phyloP scores from a whole-genome alignment of 176 grass and related monocot species.

The Cenchrus fungigraminus region DNA sequence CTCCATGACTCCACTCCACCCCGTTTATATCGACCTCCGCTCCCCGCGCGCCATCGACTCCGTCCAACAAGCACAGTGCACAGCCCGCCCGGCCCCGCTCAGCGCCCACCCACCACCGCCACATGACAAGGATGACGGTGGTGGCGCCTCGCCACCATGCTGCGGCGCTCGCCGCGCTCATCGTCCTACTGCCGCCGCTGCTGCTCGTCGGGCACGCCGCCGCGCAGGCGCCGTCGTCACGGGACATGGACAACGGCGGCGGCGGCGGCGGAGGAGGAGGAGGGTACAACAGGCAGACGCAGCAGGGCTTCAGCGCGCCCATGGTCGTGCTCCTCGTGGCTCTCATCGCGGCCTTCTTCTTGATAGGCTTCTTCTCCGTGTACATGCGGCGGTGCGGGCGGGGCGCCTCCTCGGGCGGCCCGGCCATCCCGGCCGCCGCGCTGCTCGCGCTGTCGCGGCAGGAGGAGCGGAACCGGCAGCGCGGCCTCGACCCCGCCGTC shows the following conservation, averaged over 20 bases:
- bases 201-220: not conserved
- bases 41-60: slow-evolving; percentile 10
- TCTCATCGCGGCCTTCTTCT: slow-evolving; percentile 67
- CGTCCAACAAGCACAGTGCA: slow-evolving; percentile 12
- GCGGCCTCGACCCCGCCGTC: slow-evolving; percentile 65
- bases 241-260: slow-evolving; percentile 14
- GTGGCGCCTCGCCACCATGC: slow-evolving; percentile 24
- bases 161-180: not conserved
- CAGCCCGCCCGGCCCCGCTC: not conserved
- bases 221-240: slow-evolving; percentile 27
- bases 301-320: slow-evolving; percentile 63
- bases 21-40: slow-evolving; percentile 15
- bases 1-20: not conserved
- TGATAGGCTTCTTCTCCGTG: slow-evolving; percentile 75
- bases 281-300: not conserved
- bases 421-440: slow-evolving; percentile 43
- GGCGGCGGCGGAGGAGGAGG: not conserved
- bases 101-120: not conserved
- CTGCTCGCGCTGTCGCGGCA: slow-evolving; percentile 42
- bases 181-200: not conserved
- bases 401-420: not conserved
- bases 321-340: slow-evolving; percentile 69
- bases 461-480: slow-evolving; percentile 33
- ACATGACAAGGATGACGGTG: not conserved
- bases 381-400: slow-evolving; percentile 70